Percentiles rank a stretch among this genome's conserved stretches.
Conservation (phyloP, 1,284 basidiomycete species). For the Cutaneotrichosporon cutaneum region DNA sequence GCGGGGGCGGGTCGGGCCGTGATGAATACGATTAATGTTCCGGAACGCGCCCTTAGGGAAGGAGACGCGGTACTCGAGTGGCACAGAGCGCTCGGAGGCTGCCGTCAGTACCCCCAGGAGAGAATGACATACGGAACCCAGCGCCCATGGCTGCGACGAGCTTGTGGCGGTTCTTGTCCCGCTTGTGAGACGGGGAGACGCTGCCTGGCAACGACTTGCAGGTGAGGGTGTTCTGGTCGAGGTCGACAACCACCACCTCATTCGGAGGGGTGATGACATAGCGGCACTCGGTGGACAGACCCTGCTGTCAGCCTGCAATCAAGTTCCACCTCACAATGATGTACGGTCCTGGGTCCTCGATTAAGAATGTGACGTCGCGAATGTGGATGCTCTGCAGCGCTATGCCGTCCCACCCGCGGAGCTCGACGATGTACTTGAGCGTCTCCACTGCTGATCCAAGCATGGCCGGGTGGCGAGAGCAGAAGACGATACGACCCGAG, state of each 20-base stretch:
- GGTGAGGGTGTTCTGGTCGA: constrained; percentile 64
- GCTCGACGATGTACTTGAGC: constrained; percentile 86
- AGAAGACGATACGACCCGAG: constrained; percentile 85
- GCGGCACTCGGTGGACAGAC: constrained; percentile 79
- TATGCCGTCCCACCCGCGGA: constrained; percentile 91
- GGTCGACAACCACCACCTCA: constrained; percentile 85
- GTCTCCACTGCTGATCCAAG: constrained; percentile 78
- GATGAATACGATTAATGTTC: constrained; percentile 47
- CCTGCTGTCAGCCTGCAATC: constrained; percentile 48
- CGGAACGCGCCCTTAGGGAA: constrained; percentile 74
- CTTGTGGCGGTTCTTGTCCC: constrained; percentile 77
- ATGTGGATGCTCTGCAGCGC: constrained; percentile 81
- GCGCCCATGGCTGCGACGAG: constrained; percentile 62
- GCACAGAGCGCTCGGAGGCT: constrained; percentile 36
- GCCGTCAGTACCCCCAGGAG: no score
- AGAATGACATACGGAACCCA: no score
- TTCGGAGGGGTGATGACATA: constrained; percentile 70
- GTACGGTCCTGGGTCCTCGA: constrained; percentile 71
- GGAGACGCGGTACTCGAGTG: constrained; percentile 83
- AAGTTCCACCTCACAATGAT: constrained; percentile 61
- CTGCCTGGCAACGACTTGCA: constrained; percentile 76
- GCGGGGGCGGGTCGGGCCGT: constrained; percentile 29
- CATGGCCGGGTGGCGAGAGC: constrained; percentile 86
- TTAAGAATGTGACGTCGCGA: constrained; percentile 42
- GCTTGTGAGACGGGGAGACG: constrained; percentile 73